Conservation (phyloP, 805 yeast genomes). For the Saccharomyces kudriavzevii region DNA sequence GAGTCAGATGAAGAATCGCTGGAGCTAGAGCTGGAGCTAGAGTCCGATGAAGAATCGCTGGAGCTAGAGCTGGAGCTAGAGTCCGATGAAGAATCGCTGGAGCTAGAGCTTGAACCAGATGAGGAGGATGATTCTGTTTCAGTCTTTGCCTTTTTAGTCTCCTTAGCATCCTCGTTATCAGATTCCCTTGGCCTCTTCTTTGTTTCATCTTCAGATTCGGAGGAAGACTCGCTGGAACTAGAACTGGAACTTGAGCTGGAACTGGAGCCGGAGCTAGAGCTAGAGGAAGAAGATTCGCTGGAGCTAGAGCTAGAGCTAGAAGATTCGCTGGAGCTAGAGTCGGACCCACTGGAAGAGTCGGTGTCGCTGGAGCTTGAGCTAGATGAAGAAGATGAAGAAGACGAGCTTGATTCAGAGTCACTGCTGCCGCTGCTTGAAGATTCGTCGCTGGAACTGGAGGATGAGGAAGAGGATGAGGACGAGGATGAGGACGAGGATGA, state of each 20-base stretch:
- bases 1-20: slow-evolving; percentile 2
- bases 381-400: slow-evolving; percentile 2
- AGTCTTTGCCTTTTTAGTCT: not conserved
- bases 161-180: not conserved
- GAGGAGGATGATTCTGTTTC: slow-evolving; percentile 1
- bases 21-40: slow-evolving; percentile 3
- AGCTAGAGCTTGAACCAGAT: slow-evolving; percentile 9
- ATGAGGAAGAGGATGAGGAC: not conserved
- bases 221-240: slow-evolving; percentile 38
- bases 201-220: slow-evolving; percentile 25
- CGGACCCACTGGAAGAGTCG: slow-evolving; percentile 1
- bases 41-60: slow-evolving; percentile 3
- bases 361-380: not conserved
- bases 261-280: slow-evolving; percentile 1
- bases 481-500: slow-evolving; percentile 2
- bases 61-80: slow-evolving; percentile 5
- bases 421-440: not conserved
- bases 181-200: not conserved
- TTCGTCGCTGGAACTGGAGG: not conserved
- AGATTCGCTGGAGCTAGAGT: not conserved
- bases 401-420: not conserved
- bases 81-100: not conserved
- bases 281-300: slow-evolving; percentile 4
- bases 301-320: slow-evolving; percentile 29
- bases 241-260: slow-evolving; percentile 6